phyloP scores from a whole-genome alignment of 2,329 filamentous ascomycete species.

The Arthrobotrys conoides region DNA sequence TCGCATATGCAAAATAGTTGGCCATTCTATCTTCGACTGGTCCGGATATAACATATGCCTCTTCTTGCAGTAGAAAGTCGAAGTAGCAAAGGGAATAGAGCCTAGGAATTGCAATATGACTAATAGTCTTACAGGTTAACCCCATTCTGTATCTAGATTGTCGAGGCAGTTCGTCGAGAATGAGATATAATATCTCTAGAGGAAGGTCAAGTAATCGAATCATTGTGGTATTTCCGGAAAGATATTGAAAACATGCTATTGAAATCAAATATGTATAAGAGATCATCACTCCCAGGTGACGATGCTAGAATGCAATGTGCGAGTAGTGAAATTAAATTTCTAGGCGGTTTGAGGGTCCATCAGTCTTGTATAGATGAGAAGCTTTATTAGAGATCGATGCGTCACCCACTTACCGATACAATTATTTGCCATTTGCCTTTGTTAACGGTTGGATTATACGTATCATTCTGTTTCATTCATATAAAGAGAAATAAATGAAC shows the following conservation, averaged over 20 bases:
- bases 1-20: not conserved
- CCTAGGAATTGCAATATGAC: not conserved
- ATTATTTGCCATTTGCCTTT: not conserved
- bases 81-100: slow-evolving; percentile 3
- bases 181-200: slow-evolving; percentile 29
- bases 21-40: not conserved
- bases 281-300: not conserved
- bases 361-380: not conserved
- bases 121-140: not conserved
- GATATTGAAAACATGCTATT: not conserved
- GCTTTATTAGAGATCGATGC: not conserved
- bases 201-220: slow-evolving; percentile 10
- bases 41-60: not conserved
- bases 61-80: not conserved
- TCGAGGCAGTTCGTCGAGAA: slow-evolving; percentile 20
- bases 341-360: not conserved
- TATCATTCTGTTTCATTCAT: not conserved
- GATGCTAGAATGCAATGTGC: not conserved
- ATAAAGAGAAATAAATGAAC: not conserved
- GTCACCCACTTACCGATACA: not conserved
- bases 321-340: not conserved
- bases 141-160: not conserved
- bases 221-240: not conserved
- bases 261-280: not conserved
- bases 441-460: too few species aligned